Base-by-base conservation (phyloP, 108 stramenopile species). In the Skeletonema marinoi region DNA sequence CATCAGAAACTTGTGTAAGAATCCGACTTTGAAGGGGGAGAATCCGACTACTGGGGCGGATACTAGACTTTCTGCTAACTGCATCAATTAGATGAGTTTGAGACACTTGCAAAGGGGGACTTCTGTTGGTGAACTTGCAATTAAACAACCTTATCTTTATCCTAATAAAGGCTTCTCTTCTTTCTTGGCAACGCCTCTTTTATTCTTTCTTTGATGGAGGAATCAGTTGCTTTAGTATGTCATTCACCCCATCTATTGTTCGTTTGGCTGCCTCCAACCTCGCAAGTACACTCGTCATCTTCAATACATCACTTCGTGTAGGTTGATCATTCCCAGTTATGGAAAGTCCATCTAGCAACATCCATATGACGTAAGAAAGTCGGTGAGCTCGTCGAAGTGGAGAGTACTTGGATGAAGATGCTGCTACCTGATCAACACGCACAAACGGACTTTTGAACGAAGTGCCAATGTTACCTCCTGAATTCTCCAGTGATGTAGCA, bases 1-100 rank as follows among this genome's bases (percentile, higher is more conserved):
- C 75, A 86, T 95, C 65, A 80, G 85, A 65, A 87, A 84, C 51
- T 81, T 98, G 50, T 98, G 98, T 90, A 93, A 95, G 80, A 98
- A 98, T 70, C 98, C 98, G 19, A 96, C 98, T 8, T 82, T 98
- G 46, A 93, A 95, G 89, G 98, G 98, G 32, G 89, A 89, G 39
- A 98, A 98, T 68, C 93, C 96, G 3, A 77, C 70, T 2, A 97
- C 97, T 19, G 96, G 96, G 16, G 89, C 76, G 9, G 92, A 93
- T 58, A 93, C 96, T 42, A 73, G 86, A 16, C 38, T 86, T 13
- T 90, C 89, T 0, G 80, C 80, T 11, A 81, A 73, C 29, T 81
- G 80, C 41, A 39, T 46, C 44, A 46, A 46, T 5, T 46, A 46
- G 44, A 46, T 3, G 19, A 51, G 19, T 21, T 6, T 19, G 50